phyloP scores from a whole-genome alignment of 768 basidiomycete genomes.

The Suillus luteus region DNA sequence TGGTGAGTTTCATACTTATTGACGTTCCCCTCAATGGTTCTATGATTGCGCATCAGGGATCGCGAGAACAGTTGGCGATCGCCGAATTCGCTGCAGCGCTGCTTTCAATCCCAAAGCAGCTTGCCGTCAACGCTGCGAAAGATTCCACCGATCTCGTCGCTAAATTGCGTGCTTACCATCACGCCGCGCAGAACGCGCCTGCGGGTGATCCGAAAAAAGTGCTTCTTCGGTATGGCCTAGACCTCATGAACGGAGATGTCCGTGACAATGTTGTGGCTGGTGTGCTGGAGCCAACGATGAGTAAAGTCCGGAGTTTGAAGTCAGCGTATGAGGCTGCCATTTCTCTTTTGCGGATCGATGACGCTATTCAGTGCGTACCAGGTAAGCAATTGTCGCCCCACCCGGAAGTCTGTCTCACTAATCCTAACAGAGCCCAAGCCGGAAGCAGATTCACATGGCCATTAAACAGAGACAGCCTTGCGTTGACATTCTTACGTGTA shows the following conservation, averaged over 20 bases:
- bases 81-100: constrained; percentile 97
- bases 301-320: constrained; percentile 96
- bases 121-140: constrained; percentile 97
- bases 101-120: constrained; percentile 93
- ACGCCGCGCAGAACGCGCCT: constrained; percentile 92
- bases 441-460: constrained; percentile 76
- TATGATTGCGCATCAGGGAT: constrained; percentile 62
- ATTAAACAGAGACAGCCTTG: constrained; percentile 40
- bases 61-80: constrained; percentile 96
- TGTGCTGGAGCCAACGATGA: constrained; percentile 93
- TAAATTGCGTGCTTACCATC: constrained; percentile 95
- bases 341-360: constrained; percentile 91
- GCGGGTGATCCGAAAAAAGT: constrained; percentile 89
- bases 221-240: constrained; percentile 90
- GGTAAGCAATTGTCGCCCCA: constrained; percentile 49
- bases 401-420: constrained; percentile 19
- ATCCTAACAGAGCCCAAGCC: constrained; percentile 61
- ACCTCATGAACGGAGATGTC: constrained; percentile 92
- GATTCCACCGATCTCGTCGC: constrained; percentile 98
- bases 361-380: constrained; percentile 89
- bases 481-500: constrained; percentile 18
- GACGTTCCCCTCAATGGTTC: background rate
- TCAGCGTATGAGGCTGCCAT: constrained; percentile 97
- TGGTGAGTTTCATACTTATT: constrained; percentile 55
- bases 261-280: constrained; percentile 94